Percentiles rank a stretch among this genome's conserved stretches.
phyloP scores from a whole-genome alignment of 2,329 filamentous ascomycete species.

The Neoarthrinium moseri region DNA sequence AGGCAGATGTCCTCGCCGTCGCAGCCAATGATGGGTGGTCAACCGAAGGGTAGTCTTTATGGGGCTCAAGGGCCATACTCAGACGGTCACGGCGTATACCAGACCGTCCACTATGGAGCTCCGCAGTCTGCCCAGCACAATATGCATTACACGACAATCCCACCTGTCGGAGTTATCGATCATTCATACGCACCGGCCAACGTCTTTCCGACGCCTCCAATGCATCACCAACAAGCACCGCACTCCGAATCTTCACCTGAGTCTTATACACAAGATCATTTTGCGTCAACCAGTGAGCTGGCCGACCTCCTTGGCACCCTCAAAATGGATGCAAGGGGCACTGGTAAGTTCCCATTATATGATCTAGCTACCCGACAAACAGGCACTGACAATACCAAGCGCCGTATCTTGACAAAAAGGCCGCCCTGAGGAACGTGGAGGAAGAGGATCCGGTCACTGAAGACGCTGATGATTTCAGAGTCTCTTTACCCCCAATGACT shows the following conservation, averaged over 20 bases:
- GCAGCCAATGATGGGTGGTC: slow-evolving; percentile 40
- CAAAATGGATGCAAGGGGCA: slow-evolving; percentile 82
- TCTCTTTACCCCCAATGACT: slow-evolving; percentile 65
- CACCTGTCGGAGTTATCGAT: slow-evolving; percentile 49
- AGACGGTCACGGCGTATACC: slow-evolving; percentile 43
- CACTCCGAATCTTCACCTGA: slow-evolving; percentile 43
- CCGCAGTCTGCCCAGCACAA: slow-evolving; percentile 42
- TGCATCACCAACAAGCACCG: slow-evolving; percentile 40
- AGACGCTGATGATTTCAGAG: slow-evolving; percentile 71
- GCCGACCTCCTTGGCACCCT: slow-evolving; percentile 81
- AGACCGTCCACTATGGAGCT: slow-evolving; percentile 46
- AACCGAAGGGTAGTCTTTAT: slow-evolving; percentile 46
- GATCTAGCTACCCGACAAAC: too few relatives aligned
- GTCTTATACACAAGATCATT: slow-evolving; percentile 60
- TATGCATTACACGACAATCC: slow-evolving; percentile 54
- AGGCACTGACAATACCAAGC: slow-evolving; percentile 45
- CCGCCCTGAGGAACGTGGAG: slow-evolving; percentile 36
- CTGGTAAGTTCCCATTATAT: slow-evolving; percentile 58
- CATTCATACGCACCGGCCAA: slow-evolving; percentile 47
- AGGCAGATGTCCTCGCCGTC: slow-evolving; percentile 54
- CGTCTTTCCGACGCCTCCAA: slow-evolving; percentile 54
- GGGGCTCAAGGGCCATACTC: slow-evolving; percentile 48
- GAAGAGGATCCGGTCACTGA: slow-evolving; percentile 65
- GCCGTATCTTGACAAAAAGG: slow-evolving; percentile 75
- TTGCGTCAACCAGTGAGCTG: slow-evolving; percentile 65